Percentiles rank a stretch among this genome's conserved stretches.
These are phyloP conservation scores for Citropsis articulata DNA, from an alignment of 345 rosid species.

Conservation along the genomic window DNA sequence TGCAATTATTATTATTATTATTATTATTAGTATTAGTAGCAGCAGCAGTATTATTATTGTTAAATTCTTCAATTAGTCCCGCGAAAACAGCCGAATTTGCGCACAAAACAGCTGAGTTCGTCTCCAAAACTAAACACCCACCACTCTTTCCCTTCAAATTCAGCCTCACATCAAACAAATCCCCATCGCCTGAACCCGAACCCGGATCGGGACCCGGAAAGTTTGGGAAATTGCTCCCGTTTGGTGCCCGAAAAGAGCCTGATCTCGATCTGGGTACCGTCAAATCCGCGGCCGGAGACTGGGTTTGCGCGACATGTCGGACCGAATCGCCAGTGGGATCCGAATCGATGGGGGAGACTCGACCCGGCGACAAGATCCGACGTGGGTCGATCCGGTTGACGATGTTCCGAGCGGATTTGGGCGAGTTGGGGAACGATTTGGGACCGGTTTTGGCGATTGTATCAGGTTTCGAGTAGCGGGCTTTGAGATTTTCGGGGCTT, in stretches of 20 bases:
- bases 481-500: slow-evolving; percentile 65
- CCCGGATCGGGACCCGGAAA: slow-evolving; percentile 17
- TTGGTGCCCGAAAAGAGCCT: slow-evolving; percentile 36
- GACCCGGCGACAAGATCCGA: slow-evolving; percentile 90
- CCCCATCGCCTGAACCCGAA: slow-evolving; percentile 27
- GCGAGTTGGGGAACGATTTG: slow-evolving; percentile 59
- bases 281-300: slow-evolving; percentile 17
- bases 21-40: not conserved
- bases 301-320: slow-evolving; percentile 28
- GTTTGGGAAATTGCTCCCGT: slow-evolving; percentile 22
- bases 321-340: slow-evolving; percentile 31
- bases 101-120: slow-evolving; percentile 60
- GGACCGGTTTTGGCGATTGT: slow-evolving; percentile 31
- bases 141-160: slow-evolving; percentile 70
- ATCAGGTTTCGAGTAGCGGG: slow-evolving; percentile 33
- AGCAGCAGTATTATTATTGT: slow-evolving; percentile 10
- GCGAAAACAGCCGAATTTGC: slow-evolving; percentile 63
- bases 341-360: slow-evolving; percentile 90
- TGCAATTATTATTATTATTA: slow-evolving; percentile 17
- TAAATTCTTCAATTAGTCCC: slow-evolving; percentile 41
- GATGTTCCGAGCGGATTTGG: slow-evolving; percentile 59
- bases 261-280: slow-evolving; percentile 30
- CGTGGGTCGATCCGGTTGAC: slow-evolving; percentile 86
- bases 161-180: slow-evolving; percentile 61
- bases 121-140: slow-evolving; percentile 62